phyloP scores from a whole-genome alignment of 257 asterid species.

The Avicennia marina region DNA sequence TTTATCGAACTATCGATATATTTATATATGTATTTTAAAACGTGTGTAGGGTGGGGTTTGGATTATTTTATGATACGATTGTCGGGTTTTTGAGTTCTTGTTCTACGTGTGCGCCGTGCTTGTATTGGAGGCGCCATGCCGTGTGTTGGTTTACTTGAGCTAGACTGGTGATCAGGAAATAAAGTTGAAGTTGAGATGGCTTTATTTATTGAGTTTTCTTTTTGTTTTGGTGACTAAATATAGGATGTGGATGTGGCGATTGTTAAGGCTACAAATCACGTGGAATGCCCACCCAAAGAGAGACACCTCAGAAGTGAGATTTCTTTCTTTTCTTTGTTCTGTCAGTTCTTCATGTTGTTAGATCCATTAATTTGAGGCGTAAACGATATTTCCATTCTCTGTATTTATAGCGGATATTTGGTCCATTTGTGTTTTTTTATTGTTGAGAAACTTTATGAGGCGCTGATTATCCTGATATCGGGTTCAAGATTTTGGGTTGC shows the following conservation, averaged over 20 bases:
- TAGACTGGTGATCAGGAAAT: conserved; percentile 4
- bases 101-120: conserved; percentile 8
- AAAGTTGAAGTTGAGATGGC: conserved; percentile 11
- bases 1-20: neutral
- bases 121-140: too few relatives aligned
- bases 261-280: conserved; percentile 99
- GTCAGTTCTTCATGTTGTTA: conserved; percentile 15
- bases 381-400: neutral
- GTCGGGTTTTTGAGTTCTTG: conserved; percentile 10
- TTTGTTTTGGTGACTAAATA: conserved; percentile 29
- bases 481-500: too few relatives aligned
- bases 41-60: neutral
- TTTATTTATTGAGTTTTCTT: conserved; percentile 1
- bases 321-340: conserved; percentile 1
- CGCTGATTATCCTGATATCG: neutral
- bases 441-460: neutral
- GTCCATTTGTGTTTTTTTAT: neutral
- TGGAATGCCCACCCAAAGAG: conserved; percentile 95
- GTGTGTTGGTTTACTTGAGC: neutral
- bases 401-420: conserved; percentile 13
- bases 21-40: neutral
- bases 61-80: conserved; percentile 13
- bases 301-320: conserved; percentile 90
- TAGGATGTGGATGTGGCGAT: conserved; percentile 99
- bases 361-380: conserved; percentile 30